Evolutionary conservation across 2,329 filamentous ascomycete genomes (phyloP).

Genomic region (Rhynchosporium graminicola): DNA sequence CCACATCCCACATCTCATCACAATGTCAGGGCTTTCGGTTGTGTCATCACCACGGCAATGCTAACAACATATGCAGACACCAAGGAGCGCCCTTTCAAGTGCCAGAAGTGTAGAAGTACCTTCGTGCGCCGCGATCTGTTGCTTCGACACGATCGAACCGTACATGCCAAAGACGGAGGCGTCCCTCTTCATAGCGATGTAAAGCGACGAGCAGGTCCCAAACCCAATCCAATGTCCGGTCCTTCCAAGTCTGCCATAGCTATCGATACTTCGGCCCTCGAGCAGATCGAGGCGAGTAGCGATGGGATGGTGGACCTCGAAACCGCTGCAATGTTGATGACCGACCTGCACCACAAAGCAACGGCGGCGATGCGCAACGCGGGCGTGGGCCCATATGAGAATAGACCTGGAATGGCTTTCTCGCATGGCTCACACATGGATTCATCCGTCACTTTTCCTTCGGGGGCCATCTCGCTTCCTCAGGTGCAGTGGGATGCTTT

Average conservation of each 20-base stretch:
- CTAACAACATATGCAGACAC: constrained; percentile 65
- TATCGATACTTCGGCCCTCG: constrained; percentile 81
- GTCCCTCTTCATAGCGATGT: constrained; percentile 91
- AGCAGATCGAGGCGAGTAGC: constrained; percentile 88
- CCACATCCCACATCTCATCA: background rate
- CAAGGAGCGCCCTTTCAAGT: constrained; percentile 98
- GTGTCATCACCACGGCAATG: constrained; percentile 1
- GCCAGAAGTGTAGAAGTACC: constrained; percentile 95
- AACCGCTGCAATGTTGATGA: constrained; percentile 97
- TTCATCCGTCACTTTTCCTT: constrained; percentile 72
- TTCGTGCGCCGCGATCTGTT: constrained; percentile 97
- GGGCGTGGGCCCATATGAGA: constrained; percentile 53
- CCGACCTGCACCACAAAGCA: constrained; percentile 95
- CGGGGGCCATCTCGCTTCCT: constrained; percentile 77
- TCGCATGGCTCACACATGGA: constrained; percentile 76
- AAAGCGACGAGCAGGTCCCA: constrained; percentile 76
- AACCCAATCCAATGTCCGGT: constrained; percentile 61
- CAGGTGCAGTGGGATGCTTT: constrained; percentile 93
- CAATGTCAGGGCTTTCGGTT: constrained; percentile 14
- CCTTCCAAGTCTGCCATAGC: constrained; percentile 77
- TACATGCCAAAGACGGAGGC: constrained; percentile 97
- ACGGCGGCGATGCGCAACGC: constrained; percentile 69
- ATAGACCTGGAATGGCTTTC: constrained; percentile 65
- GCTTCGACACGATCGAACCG: constrained; percentile 94
- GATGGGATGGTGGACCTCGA: constrained; percentile 95